These are phyloP conservation scores for Pelargonium myrrhifolium DNA, from an alignment of 441 rosid genomes.

Conservation along the genomic window DNA sequence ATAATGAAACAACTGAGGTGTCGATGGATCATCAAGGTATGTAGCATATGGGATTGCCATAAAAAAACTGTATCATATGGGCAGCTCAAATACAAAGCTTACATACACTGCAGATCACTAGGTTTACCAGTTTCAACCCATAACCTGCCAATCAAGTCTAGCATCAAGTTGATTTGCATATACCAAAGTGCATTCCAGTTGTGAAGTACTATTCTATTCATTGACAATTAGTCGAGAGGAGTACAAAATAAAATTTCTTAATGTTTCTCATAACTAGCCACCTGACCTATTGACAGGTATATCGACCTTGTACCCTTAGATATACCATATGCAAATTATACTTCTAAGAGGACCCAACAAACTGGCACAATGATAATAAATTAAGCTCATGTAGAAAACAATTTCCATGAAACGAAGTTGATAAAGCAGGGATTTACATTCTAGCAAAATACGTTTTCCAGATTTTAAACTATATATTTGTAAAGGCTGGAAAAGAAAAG, in stretches of 20 bases:
- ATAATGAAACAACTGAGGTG: slow-evolving; percentile 5
- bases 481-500: not conserved
- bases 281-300: not conserved
- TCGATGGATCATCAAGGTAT: not conserved
- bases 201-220: not conserved
- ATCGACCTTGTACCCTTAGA: not conserved
- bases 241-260: not conserved
- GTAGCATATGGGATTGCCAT: not conserved
- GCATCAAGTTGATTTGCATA: not conserved
- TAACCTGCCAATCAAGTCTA: not conserved
- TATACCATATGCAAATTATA: not conserved
- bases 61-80: not conserved
- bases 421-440: not conserved
- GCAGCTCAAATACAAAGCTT: not conserved
- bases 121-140: not conserved
- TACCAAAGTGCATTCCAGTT: not conserved
- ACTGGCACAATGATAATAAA: not conserved
- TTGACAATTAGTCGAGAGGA: not conserved
- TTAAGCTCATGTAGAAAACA: not conserved
- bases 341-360: not conserved
- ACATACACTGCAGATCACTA: not conserved
- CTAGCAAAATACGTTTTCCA: not conserved
- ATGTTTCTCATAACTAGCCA: slow-evolving; percentile 1
- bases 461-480: not conserved
- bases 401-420: not conserved